Percentiles rank a stretch among this genome's conserved stretches.
phyloP scores from a whole-genome alignment of 306 rosid genomes.

The Boehmeria nivea region DNA sequence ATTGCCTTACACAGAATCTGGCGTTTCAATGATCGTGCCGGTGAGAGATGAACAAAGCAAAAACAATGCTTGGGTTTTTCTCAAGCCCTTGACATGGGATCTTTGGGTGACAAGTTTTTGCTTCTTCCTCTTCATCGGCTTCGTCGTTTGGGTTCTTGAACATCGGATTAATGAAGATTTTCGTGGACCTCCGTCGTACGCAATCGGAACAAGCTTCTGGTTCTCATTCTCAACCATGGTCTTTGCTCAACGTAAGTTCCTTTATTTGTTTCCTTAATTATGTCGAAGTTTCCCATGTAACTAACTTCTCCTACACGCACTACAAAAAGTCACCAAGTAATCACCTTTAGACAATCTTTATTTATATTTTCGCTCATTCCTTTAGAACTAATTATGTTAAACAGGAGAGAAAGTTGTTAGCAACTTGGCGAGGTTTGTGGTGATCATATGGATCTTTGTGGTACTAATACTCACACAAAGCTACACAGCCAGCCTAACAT shows the following conservation, averaged over 20 bases:
- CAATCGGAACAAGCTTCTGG: constrained; percentile 61
- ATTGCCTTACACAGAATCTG: constrained; percentile 59
- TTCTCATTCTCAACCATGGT: constrained; percentile 68
- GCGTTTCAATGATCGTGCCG: constrained; percentile 56
- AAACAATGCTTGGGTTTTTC: constrained; percentile 49
- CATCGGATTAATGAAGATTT: constrained; percentile 50
- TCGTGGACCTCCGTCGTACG: constrained; percentile 43
- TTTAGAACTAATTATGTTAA: neutral
- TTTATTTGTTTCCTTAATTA: neutral
- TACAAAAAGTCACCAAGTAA: no score
- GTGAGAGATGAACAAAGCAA: constrained; percentile 22
- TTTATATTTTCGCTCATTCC: no score
- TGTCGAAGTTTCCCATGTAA: no score
- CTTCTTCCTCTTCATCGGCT: constrained; percentile 53
- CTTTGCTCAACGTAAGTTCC: constrained; percentile 47
- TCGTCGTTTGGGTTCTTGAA: constrained; percentile 62
- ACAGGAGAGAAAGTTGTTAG: constrained; percentile 50
- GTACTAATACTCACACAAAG: constrained; percentile 56
- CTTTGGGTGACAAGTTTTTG: constrained; percentile 51
- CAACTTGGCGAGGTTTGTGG: constrained; percentile 50
- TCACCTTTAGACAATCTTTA: no score
- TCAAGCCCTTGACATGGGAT: constrained; percentile 53
- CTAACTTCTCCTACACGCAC: no score
- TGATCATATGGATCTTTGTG: constrained; percentile 53
- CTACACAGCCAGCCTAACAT: constrained; percentile 67